Conservation (phyloP, 1,284 basidiomycete species). For the Sporisorium iseilematis-ciliati region DNA sequence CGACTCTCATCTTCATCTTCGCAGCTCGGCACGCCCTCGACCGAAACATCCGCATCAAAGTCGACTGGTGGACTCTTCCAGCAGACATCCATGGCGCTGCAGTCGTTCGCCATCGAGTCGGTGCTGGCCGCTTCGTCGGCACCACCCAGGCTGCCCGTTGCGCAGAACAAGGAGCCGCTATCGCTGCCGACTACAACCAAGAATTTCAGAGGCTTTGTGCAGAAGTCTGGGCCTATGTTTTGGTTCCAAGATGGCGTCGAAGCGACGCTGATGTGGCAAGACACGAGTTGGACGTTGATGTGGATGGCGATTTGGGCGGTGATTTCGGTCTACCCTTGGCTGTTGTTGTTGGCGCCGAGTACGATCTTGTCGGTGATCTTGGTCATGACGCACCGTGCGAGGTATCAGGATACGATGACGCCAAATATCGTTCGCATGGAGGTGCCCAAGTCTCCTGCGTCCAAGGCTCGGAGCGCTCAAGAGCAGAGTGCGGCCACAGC, state of each 20-base stretch:
- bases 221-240: slow-evolving; percentile 67
- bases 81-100: slow-evolving; percentile 55
- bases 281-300: slow-evolving; percentile 66
- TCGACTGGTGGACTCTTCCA: slow-evolving; percentile 29
- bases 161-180: slow-evolving; percentile 64
- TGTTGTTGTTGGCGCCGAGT: slow-evolving; percentile 60
- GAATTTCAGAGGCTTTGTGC: slow-evolving; percentile 68
- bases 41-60: slow-evolving; percentile 21
- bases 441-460: slow-evolving; percentile 36
- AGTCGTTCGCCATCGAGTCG: slow-evolving; percentile 57
- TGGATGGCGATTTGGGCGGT: slow-evolving; percentile 69
- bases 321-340: slow-evolving; percentile 61
- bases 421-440: slow-evolving; percentile 36
- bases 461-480: slow-evolving; percentile 12
- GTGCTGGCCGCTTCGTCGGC: slow-evolving; percentile 57
- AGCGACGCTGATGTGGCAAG: slow-evolving; percentile 67
- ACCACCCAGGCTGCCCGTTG: slow-evolving; percentile 60
- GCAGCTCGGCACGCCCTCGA: slow-evolving; percentile 14
- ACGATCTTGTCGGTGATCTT: slow-evolving; percentile 64
- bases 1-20: slow-evolving; percentile 32
- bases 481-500: neutral
- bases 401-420: slow-evolving; percentile 55
- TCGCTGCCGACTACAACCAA: slow-evolving; percentile 64
- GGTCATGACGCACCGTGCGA: slow-evolving; percentile 54
- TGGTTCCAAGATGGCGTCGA: slow-evolving; percentile 68